Evolutionary conservation across 306 rosid species (phyloP).

Genomic region (Clitoria ternatea): DNA sequence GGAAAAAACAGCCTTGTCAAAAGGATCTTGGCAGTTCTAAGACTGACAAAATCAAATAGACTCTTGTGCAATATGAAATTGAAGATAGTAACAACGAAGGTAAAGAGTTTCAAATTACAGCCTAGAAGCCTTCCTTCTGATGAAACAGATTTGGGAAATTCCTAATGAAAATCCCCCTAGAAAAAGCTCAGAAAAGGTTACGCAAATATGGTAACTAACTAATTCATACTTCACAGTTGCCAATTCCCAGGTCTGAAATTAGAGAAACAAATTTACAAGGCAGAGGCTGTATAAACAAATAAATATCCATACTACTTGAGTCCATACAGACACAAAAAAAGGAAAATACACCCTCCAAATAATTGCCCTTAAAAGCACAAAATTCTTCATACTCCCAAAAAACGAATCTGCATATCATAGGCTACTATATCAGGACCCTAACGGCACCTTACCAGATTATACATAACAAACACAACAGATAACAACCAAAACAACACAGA

Average conservation of each 20-base stretch:
- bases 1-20: background rate
- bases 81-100: background rate
- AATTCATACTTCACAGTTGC: background rate
- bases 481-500: background rate
- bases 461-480: background rate
- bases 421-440: background rate
- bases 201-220: background rate
- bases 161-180: background rate
- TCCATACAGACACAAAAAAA: background rate
- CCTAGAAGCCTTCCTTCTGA: background rate
- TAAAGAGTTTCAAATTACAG: background rate
- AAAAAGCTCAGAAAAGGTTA: background rate
- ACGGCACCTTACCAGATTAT: background rate
- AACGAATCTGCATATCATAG: background rate
- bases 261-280: background rate
- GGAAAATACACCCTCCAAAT: background rate
- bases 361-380: background rate
- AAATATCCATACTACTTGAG: background rate
- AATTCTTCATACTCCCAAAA: background rate
- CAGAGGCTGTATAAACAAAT: background rate
- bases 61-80: background rate
- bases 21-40: background rate
- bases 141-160: background rate
- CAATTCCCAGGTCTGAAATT: constrained; percentile 8
- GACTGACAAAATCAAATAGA: background rate